Base-by-base conservation (phyloP, 2,329 filamentous ascomycete genomes). In the Sporothrix schenckii region DNA sequence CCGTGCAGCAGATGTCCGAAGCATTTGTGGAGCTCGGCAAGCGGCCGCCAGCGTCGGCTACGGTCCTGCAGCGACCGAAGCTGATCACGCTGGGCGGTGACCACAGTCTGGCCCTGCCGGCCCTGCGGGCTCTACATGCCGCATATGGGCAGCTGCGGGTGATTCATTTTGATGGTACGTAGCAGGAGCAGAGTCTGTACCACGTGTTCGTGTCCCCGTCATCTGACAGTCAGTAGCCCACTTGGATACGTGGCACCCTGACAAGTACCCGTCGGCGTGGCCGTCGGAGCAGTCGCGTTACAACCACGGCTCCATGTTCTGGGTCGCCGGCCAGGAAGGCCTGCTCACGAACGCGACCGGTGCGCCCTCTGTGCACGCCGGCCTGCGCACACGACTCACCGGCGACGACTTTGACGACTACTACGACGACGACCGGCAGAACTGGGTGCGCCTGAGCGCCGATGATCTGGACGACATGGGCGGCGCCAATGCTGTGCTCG, bases 251-350 rank as follows among this genome's bases (percentile, higher is more conserved):
- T 95, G 92, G 92, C 89, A 94, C 78, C 92, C 92, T 2, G 86
- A 84, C 30, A 90, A 92, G 75, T 97, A 96, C 79, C 91, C 92
- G 0, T 89, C 86, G 19, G 88, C 89, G 69, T 97, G 93, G 93
- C 76, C 77, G 2, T 86, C 85, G 2, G 85, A 88, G 72, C 91
- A 92, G 78, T 86, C 88, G 2, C 87, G 90, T 75, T 95, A 96
- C 82, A 97, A 90, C 77, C 93, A 97, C 79, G 93, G 94, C 4
- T 92, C 88, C 74, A 95, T 97, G 89, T 97, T 97, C 84, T 94
- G 92, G 91, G 86, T 94, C 74, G 93, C 93, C 6, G 89, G 89
- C 65, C 88, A 89, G 41, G 93, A 97, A 79, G 92, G 92, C 0
- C 82, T 97, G 34, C 89, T 97, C 71, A 84, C 87, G 72, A 94